phyloP scores from a whole-genome alignment of 768 basidiomycete species.

The Megacollybia marginata region DNA sequence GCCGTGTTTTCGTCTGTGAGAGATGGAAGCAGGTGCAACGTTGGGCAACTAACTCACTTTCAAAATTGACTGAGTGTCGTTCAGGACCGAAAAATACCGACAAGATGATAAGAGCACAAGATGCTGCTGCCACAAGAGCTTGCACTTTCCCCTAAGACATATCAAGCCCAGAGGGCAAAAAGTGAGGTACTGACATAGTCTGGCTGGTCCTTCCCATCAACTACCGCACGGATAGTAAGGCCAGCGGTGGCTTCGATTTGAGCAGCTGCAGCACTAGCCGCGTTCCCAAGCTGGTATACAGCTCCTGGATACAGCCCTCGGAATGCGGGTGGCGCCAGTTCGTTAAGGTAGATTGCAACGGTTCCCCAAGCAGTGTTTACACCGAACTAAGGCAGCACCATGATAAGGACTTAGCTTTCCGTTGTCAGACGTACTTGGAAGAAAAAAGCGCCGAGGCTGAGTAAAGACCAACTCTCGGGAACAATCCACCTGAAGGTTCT shows the following conservation, averaged over 20 bases:
- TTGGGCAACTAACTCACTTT: neutral
- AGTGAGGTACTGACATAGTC: conserved; percentile 5
- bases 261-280: conserved; percentile 10
- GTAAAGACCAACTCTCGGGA: conserved; percentile 41
- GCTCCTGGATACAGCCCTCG: conserved; percentile 60
- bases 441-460: conserved; percentile 61
- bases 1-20: too few species aligned
- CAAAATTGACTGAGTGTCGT: conserved; percentile 8
- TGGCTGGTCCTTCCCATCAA: conserved; percentile 6
- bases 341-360: conserved; percentile 50
- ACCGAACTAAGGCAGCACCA: conserved; percentile 36
- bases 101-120: conserved; percentile 5
- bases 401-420: neutral
- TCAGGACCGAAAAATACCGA: conserved; percentile 9
- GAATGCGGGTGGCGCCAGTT: conserved; percentile 62
- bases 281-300: conserved; percentile 58
- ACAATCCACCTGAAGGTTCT: conserved; percentile 45
- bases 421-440: conserved; percentile 15
- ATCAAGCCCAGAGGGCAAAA: neutral
- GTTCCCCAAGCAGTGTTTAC: conserved; percentile 67
- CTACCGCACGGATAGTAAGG: conserved; percentile 4
- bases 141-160: conserved; percentile 7
- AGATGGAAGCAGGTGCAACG: too few species aligned
- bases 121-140: conserved; percentile 10
- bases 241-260: conserved; percentile 11